phyloP scores from a whole-genome alignment of 1,284 basidiomycete species.

The Cutaneotrichosporon sp. region DNA sequence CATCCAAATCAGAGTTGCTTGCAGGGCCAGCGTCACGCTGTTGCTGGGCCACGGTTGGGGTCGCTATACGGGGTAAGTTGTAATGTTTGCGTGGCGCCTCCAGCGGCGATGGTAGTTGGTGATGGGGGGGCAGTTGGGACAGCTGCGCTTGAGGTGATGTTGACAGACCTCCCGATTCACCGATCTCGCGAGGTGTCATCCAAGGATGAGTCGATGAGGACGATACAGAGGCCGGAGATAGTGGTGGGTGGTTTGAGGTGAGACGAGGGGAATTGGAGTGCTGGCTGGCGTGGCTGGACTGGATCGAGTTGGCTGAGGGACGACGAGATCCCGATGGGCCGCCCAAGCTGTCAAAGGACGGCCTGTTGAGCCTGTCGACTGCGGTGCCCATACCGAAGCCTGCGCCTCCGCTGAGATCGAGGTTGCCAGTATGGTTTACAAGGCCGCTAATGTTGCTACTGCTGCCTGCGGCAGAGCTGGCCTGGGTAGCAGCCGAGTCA shows the following conservation, averaged over 20 bases:
- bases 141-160: constrained; percentile 2
- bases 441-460: neutral
- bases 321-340: neutral
- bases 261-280: constrained; percentile 1
- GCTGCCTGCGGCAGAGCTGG: neutral
- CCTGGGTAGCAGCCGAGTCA: neutral
- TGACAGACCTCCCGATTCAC: constrained; percentile 1
- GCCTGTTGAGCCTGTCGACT: neutral
- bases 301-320: constrained; percentile 5
- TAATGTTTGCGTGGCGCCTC: neutral
- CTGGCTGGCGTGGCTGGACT: neutral
- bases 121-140: neutral
- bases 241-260: neutral
- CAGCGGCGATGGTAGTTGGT: constrained; percentile 2
- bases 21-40: neutral
- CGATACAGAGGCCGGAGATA: constrained; percentile 23
- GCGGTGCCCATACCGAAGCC: neutral
- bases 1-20: constrained; percentile 1
- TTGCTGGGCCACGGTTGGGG: constrained; percentile 8
- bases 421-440: neutral
- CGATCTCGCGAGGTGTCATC: constrained; percentile 7
- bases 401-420: neutral
- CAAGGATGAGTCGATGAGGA: constrained; percentile 20
- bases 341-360: neutral
- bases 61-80: constrained; percentile 27